phyloP scores from a whole-genome alignment of 2,329 filamentous ascomycete genomes.

The Chaetomium olivaceum region DNA sequence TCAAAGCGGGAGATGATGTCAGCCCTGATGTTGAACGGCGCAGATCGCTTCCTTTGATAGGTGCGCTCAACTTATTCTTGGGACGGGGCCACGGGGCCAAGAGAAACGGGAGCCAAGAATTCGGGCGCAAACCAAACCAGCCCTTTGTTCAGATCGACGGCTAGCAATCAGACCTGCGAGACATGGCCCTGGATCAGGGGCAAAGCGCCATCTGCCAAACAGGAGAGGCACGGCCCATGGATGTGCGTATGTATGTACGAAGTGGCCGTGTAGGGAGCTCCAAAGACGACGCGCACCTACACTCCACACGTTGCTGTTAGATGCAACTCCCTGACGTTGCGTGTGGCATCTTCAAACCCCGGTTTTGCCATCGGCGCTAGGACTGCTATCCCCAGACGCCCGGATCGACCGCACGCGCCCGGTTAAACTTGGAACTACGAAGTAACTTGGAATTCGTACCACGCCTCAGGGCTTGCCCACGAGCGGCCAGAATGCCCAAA shows the following conservation, averaged over 20 bases:
- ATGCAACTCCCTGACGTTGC: slow-evolving; percentile 9
- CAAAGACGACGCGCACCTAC: neutral
- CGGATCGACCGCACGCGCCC: slow-evolving; percentile 12
- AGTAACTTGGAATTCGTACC: neutral
- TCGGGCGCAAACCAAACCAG: neutral
- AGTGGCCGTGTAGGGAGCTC: too few relatives aligned
- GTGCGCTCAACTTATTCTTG: slow-evolving; percentile 16
- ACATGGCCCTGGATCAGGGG: neutral
- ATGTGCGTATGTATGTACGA: too few relatives aligned
- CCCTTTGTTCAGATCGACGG: neutral
- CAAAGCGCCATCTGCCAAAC: neutral
- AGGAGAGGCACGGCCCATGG: neutral
- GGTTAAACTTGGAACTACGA: slow-evolving; percentile 12
- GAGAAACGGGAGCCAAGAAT: slow-evolving; percentile 14
- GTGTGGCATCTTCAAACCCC: slow-evolving; percentile 10
- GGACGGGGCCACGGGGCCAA: slow-evolving; percentile 17
- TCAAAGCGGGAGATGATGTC: slow-evolving; percentile 26
- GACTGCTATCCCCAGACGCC: slow-evolving; percentile 1
- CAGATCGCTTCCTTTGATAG: slow-evolving; percentile 26
- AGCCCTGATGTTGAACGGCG: slow-evolving; percentile 7
- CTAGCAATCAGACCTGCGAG: neutral
- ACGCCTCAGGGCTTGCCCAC: slow-evolving; percentile 11
- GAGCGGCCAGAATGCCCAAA: neutral
- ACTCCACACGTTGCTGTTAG: neutral
- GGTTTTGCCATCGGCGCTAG: slow-evolving; percentile 2